These are phyloP conservation scores for Musa beccarii DNA, from an alignment of 176 grass and related monocot species.

Conservation along the genomic window DNA sequence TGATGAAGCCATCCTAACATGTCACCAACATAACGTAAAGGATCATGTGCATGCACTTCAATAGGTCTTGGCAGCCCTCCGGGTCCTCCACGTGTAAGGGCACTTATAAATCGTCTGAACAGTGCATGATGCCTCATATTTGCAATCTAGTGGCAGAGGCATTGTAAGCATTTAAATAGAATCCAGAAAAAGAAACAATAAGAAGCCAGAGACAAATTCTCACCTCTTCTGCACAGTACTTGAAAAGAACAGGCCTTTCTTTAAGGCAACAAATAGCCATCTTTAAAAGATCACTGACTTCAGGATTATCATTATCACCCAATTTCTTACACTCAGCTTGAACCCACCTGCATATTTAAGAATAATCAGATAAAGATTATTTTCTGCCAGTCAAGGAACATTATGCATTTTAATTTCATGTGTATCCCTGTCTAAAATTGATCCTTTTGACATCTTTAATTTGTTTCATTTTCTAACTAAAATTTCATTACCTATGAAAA, in stretches of 20 bases:
- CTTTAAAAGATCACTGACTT: slow-evolving; percentile 88
- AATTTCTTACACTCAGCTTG: slow-evolving; percentile 95
- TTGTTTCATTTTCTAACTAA: not conserved
- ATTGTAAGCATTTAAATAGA: slow-evolving; percentile 5
- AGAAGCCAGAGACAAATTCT: slow-evolving; percentile 16
- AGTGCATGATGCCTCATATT: slow-evolving; percentile 98
- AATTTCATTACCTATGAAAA: not conserved
- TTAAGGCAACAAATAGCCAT: slow-evolving; percentile 76
- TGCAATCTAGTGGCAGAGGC: slow-evolving; percentile 49
- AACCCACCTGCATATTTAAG: slow-evolving; percentile 59
- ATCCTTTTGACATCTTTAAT: not conserved
- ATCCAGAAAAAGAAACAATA: slow-evolving; percentile 3
- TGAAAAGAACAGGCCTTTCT: slow-evolving; percentile 92
- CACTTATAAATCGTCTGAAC: slow-evolving; percentile 96
- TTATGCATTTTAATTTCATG: not conserved
- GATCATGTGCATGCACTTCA: slow-evolving; percentile 99
- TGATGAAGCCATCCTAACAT: slow-evolving; percentile 99
- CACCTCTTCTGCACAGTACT: slow-evolving; percentile 99
- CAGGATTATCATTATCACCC: slow-evolving; percentile 90
- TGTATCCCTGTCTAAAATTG: not conserved
- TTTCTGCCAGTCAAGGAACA: not conserved
- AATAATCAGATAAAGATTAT: slow-evolving; percentile 1
- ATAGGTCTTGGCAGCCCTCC: slow-evolving; percentile 88
- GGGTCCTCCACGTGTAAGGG: slow-evolving; percentile 92
- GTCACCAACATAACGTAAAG: slow-evolving; percentile 93